Evolutionary conservation across 441 rosid species (phyloP), one percentile per base, ranked within the genome.

Genomic region (Corymbia citriodora): DNA sequence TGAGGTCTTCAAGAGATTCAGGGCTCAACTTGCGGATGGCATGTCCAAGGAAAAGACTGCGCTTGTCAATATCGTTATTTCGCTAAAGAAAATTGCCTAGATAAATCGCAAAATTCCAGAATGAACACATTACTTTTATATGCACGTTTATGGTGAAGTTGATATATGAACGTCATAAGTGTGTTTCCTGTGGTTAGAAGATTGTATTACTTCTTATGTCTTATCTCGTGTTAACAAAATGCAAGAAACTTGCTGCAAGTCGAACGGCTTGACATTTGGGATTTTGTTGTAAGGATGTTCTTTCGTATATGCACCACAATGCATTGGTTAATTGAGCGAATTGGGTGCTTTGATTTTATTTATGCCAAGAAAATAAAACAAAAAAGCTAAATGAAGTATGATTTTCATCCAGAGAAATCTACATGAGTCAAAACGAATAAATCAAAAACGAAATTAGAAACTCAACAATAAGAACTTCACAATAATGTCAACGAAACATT

Each of bases 31-130:
- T 2, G 90, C 52, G 2, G 53, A 91, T 16, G 23, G 33, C 86
- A 21, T 91, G 27, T 61, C 89, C 0, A 16, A 45, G 45, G 93
- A 92, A 89, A 91, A 88, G 88, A 88, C 91, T 5, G 87, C 87
- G 49, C 2, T 6, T 12, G 57, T 68, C 72, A 55, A 29, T 18
- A 54, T 93, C 12, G 87, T 90, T 55, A 25, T 92, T 81, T 88
- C 88, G 17, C 17, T 90, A 48, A 55, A 90, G 12, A 92, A 70
- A 45, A 63, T 29, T 14, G 8, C 10, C 72, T 63, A 63, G 31
- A 63, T 63, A 82, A 81, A 61, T 88, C 31, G 10, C 70, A 36
- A 49, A 79, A 72, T 14, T 61, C 31, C 11, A 8, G 6, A 11
- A 27, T 27, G 27, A 61, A 61, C 27, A 25, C 16, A 61, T 61